Base-by-base conservation (phyloP, 257 asterid species). In the Capsicum pubescens region DNA sequence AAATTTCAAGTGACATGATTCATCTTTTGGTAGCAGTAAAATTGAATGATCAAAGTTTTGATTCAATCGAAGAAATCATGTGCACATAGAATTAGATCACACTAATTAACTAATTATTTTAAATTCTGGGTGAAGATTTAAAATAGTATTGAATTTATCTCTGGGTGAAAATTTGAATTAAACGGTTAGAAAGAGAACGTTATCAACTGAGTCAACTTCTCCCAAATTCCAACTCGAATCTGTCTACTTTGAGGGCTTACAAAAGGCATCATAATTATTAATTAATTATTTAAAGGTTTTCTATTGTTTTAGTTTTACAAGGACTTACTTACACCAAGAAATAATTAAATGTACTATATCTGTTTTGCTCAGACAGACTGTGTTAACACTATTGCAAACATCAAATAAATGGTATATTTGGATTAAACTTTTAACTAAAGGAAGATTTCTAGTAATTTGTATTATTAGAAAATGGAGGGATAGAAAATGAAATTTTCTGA, bases 171-270 rank as follows among this genome's bases (percentile, higher is more conserved):
- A 67, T 13, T 7, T 15, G 6, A 36, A 39, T 7, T 42, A 68
- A 68, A 68, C 35, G 3, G 81, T n/a, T 3, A 46, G 8, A 9
- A 44, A 70, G 57, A 42, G 54, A 5, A 10, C 57, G 58, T 44
- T 71, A 9, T 44, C 9, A 44, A 26, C n/a, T 1, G 9, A 52
- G 81, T 76, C 61, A 52, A 76, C 44, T 26, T 76, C 14, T 52
- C 46, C 60, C 57, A 19, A 48, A 74, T 72, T n/a, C 48, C 80
- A 72, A 72, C 80, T 74, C 59, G 12, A 46, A 8, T 50, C 19
- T 19, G 19, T 12, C n/a, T 74, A 12, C 11, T 66, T 12, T 32
- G 71, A 11, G 42, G 72, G 46, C 3, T 64, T 5, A 64, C 16
- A 26, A 64, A 72, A 7, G 32, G 21, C 6, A 68, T 68, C 26